Base-by-base conservation (phyloP, 1,139 yeast species). In the Yamadazyma taylorii region DNA sequence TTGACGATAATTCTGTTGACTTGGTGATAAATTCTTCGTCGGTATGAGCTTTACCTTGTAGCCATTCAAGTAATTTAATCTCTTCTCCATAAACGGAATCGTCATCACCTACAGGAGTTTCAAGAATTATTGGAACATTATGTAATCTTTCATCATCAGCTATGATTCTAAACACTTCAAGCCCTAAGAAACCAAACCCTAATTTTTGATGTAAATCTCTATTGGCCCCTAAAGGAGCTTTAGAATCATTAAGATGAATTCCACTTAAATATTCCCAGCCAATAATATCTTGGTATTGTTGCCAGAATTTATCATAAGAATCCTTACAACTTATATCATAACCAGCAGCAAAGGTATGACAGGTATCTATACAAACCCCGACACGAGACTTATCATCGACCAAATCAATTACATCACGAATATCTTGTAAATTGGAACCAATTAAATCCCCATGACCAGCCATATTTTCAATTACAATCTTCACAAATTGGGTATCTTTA, bases 341-440 rank as follows among this genome's bases (percentile, higher is more conserved):
- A 1, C 98, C 98, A 0, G 97, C 96, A 1, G 97, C 97, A 69
- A 85, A 88, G 0, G 96, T 73, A 60, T 92, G 97, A 58, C 97
- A 92, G 0, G 97, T 90, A 55, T 92, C 97, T 13, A 92, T 73
- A 59, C 98, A 94, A 1, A 92, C 96, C 2, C 98, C 98, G 7
- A 92, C 81, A 39, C 98, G 71, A 2, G 68, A 59, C 57, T 90
- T 90, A 53, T 89, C 77, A 3, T 87, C 84, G 7, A 92, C 78
- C 69, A 81, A 58, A 32, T 76, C 84, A 34, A 92, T 88, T 14
- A 94, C 90, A 23, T 75, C 78, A 24, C 74, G 69, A 32, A 92
- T 68, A 53, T 92, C 98, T 48, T 85, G 79, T 28, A 92, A 63
- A 33, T 78, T 71, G 3, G 94, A 84, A 1, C 98, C 98, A 34